Base-by-base conservation (phyloP, 2,329 filamentous ascomycete genomes). In the Trichoderma semiorbis region DNA sequence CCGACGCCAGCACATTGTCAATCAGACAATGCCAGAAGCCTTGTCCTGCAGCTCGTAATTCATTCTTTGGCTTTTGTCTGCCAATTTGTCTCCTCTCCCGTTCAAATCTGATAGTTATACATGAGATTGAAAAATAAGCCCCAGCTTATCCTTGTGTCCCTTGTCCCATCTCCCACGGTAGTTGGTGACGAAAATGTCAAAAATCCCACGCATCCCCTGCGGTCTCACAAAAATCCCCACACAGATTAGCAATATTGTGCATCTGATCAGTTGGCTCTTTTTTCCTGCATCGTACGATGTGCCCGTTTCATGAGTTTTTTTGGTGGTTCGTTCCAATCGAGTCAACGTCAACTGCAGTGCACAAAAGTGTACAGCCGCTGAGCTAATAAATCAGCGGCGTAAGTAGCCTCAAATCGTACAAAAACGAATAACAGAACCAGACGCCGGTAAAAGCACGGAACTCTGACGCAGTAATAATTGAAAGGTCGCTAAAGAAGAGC, bases 1-100 rank as follows among this genome's bases (percentile, higher is more conserved):
- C 69, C 69, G 55, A 66, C 69, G 62, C 69, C 69, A 53, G 47
- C 55, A 55, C 24, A 67, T 67, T 32, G 62, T 62, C 61, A 18
- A 3, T 14, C 36, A 10, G 60, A 70, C 47, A 30, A 64, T 63
- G 47, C 30, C 39, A 24, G 50, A 39, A 30, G 14, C 55, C 55
- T 53, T 71, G 53, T 34, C 62, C 43, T 28, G 47, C 62, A 71
- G 55, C 50, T 62, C 57, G 39, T 62, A 30, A 36, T 60, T 60
- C 63, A 66, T 60, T 66, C 62, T 67, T 65, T 61, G 39, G n/a
- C 18, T 55, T 11, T 30, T 43, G 53, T 67, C 55, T 18, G 66
- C 57, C 66, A 57, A 58, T 47, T 21, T 47, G 30, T 12, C 28
- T 16, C 39, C 5, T 30, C 32, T 43, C 8, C 66, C 32, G 2